Evolutionary conservation across 176 grass and related monocot species (phyloP).

Genomic region (Elymus sibiricus): DNA sequence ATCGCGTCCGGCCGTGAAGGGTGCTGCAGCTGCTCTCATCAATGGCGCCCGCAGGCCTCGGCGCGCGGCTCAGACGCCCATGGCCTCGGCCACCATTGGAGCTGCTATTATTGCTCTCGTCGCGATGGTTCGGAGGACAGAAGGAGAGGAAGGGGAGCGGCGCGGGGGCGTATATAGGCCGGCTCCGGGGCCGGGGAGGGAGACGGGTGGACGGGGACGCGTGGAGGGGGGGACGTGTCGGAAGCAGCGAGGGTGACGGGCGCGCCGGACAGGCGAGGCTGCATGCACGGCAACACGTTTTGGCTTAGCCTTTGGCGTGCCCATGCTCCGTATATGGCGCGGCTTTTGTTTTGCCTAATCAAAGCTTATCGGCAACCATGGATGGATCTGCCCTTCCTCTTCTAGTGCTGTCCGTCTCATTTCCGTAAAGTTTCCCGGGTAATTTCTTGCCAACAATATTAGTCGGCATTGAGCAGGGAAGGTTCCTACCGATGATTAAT

Average conservation of each 20-base stretch:
- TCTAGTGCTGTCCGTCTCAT: no score
- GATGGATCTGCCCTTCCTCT: no score
- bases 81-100: not conserved
- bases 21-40: slow-evolving; percentile 29
- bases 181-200: not conserved
- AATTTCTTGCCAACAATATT: no score
- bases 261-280: slow-evolving; percentile 20
- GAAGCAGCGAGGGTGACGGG: slow-evolving; percentile 38
- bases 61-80: slow-evolving; percentile 12
- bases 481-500: no score
- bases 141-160: not conserved
- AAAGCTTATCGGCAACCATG: not conserved
- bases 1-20: slow-evolving; percentile 16
- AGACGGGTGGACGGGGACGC: not conserved
- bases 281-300: slow-evolving; percentile 34
- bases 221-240: slow-evolving; percentile 30
- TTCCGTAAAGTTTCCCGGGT: no score
- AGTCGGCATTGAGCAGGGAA: no score
- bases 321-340: not conserved
- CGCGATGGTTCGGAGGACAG: not conserved
- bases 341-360: not conserved
- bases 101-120: not conserved
- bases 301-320: slow-evolving; percentile 4
- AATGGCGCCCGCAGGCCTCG: slow-evolving; percentile 28
- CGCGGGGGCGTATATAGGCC: slow-evolving; percentile 34